Conservation (phyloP, 1,139 yeast species). For the Diutina catenulata region DNA sequence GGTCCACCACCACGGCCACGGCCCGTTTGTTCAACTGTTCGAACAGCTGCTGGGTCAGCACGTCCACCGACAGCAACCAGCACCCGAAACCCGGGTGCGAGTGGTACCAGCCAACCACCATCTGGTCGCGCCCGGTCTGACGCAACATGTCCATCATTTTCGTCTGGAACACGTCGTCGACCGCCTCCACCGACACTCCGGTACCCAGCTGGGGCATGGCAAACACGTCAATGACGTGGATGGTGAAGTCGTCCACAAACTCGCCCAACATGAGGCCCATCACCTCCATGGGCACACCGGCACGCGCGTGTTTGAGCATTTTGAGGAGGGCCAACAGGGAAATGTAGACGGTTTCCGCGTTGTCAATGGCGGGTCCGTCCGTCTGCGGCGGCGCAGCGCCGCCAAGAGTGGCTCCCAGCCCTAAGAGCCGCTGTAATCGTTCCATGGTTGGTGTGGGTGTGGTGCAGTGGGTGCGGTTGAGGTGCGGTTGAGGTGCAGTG, state of each 20-base stretch:
- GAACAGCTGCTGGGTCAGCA: slow-evolving; percentile 93
- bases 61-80: slow-evolving; percentile 96
- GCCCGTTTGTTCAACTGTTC: slow-evolving; percentile 93
- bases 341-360: slow-evolving; percentile 91
- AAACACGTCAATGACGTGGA: slow-evolving; percentile 93
- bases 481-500: neutral
- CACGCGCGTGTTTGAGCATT: slow-evolving; percentile 96
- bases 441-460: slow-evolving; percentile 33
- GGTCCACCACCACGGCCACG: slow-evolving; percentile 96
- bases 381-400: slow-evolving; percentile 37
- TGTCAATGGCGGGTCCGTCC: slow-evolving; percentile 82
- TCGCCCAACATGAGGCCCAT: slow-evolving; percentile 99
- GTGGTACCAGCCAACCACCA: slow-evolving; percentile 99
- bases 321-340: slow-evolving; percentile 90
- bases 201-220: slow-evolving; percentile 99
- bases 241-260: slow-evolving; percentile 94
- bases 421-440: slow-evolving; percentile 62
- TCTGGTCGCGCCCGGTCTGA: slow-evolving; percentile 96
- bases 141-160: slow-evolving; percentile 99
- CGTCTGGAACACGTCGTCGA: slow-evolving; percentile 97
- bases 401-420: slow-evolving; percentile 43
- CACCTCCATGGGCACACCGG: slow-evolving; percentile 99
- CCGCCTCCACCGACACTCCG: slow-evolving; percentile 98
- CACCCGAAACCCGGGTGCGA: slow-evolving; percentile 99
- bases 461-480: neutral